Percentiles rank a stretch among this genome's conserved stretches.
Evolutionary conservation across 495 filamentous ascomycete species (phyloP).

Genomic region (Penicillium waksmanii): DNA sequence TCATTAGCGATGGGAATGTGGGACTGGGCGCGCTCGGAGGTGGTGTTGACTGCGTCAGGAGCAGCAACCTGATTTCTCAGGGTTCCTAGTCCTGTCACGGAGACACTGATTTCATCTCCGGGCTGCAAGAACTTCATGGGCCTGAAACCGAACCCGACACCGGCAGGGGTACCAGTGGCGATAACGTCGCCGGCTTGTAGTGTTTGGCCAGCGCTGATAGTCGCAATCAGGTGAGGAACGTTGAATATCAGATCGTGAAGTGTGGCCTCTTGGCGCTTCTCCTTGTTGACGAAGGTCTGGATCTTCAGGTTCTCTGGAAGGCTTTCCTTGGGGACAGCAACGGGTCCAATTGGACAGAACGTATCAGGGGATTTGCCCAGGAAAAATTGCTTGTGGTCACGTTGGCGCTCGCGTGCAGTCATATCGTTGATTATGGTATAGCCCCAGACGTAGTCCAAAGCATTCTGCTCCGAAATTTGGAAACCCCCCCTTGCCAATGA

Average conservation of each 20-base stretch:
- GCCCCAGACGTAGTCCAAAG: conserved; percentile 57
- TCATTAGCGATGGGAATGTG: conserved; percentile 19
- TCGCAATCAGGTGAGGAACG: conserved; percentile 65
- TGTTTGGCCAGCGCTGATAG: conserved; percentile 69
- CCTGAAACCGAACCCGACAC: conserved; percentile 54
- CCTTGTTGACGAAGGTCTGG: conserved; percentile 64
- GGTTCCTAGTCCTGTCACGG: conserved; percentile 40
- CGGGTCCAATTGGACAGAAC: conserved; percentile 59
- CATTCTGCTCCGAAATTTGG: conserved; percentile 47
- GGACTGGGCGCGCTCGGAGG: conserved; percentile 8
- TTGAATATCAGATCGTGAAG: conserved; percentile 73
- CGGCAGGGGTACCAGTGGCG: conserved; percentile 71
- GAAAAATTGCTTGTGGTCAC: conserved; percentile 62
- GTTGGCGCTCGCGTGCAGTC: conserved; percentile 57
- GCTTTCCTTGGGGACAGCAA: conserved; percentile 51
- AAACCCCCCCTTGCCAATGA: conserved; percentile 55
- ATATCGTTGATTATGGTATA: conserved; percentile 62
- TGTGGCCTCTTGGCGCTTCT: conserved; percentile 64
- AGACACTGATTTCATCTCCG: conserved; percentile 55
- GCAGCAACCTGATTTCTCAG: conserved; percentile 46
- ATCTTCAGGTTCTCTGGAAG: conserved; percentile 62
- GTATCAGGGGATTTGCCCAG: conserved; percentile 60
- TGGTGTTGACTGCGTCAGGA: conserved; percentile 17
- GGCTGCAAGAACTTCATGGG: conserved; percentile 51
- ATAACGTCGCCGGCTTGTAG: conserved; percentile 71